Evolutionary conservation across 192 early-diverging fungal genomes (phyloP).

Genomic region (Glomus cerebriforme): DNA sequence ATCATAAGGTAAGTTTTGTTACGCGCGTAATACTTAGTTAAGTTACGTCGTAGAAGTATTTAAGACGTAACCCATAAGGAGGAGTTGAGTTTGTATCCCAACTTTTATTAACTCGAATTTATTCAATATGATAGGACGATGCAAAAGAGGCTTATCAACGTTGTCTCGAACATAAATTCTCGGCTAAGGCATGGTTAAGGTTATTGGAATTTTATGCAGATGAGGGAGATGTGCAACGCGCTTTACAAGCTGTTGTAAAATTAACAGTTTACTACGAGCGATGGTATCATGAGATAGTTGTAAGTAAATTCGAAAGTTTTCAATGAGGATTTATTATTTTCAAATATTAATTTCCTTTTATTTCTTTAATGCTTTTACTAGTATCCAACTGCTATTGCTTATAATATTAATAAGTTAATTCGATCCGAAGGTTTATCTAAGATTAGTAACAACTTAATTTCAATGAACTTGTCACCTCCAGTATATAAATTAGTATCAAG

Average conservation of each 20-base stretch:
- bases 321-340: neutral
- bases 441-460: conserved; percentile 86
- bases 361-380: conserved; percentile 26
- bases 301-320: conserved; percentile 46
- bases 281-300: conserved; percentile 88
- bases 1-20: conserved; percentile 62
- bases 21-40: too few relatives aligned
- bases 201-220: conserved; percentile 79
- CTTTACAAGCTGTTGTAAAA: conserved; percentile 79
- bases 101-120: conserved; percentile 4
- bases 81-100: too few relatives aligned
- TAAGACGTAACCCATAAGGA: too few relatives aligned
- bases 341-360: too few relatives aligned
- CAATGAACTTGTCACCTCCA: conserved; percentile 81
- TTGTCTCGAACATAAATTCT: conserved; percentile 89
- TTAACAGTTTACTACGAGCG: conserved; percentile 85
- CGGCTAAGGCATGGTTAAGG: conserved; percentile 85
- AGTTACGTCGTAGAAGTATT: too few relatives aligned
- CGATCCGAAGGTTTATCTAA: conserved; percentile 87
- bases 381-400: conserved; percentile 90
- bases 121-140: conserved; percentile 58
- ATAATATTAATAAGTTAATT: conserved; percentile 84
- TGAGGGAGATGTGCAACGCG: conserved; percentile 79
- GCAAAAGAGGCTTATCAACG: conserved; percentile 90
- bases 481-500: conserved; percentile 76